These are phyloP conservation scores for Forsythia viridissima DNA, from an alignment of 257 asterid species.

Conservation along the genomic window DNA sequence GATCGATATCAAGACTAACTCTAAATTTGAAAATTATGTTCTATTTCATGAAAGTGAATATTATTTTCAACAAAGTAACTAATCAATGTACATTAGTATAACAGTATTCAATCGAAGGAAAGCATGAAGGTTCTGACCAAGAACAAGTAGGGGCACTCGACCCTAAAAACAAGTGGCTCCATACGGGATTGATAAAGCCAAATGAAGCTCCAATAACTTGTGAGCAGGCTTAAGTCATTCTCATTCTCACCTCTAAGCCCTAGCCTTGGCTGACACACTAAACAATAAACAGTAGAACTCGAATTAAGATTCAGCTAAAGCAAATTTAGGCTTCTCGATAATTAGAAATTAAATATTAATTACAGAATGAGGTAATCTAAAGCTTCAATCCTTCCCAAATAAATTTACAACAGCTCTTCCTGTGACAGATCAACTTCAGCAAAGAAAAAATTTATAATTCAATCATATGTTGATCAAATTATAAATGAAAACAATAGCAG, in stretches of 20 bases:
- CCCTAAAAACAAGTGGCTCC: background rate
- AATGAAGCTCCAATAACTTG: background rate
- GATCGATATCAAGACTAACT: background rate
- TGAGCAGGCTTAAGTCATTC: background rate
- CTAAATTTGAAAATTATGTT: background rate
- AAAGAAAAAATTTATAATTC: background rate
- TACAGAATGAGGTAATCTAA: background rate
- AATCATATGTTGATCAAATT: slow-evolving; percentile 8
- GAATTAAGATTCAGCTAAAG: background rate
- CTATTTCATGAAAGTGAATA: background rate
- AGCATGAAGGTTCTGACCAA: background rate
- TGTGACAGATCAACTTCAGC: background rate
- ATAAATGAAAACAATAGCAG: background rate
- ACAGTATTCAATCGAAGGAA: background rate
- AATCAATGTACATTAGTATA: background rate
- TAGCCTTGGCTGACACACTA: background rate
- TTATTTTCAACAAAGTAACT: background rate
- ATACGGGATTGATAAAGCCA: background rate
- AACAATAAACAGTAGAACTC: background rate
- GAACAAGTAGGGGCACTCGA: too few species aligned
- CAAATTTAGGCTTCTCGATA: background rate
- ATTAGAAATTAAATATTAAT: background rate
- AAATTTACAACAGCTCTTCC: slow-evolving; percentile 13
- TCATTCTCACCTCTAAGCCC: background rate
- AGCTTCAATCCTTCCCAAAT: background rate